phyloP scores from a whole-genome alignment of 768 basidiomycete species.

The Austroboletus eburneus region DNA sequence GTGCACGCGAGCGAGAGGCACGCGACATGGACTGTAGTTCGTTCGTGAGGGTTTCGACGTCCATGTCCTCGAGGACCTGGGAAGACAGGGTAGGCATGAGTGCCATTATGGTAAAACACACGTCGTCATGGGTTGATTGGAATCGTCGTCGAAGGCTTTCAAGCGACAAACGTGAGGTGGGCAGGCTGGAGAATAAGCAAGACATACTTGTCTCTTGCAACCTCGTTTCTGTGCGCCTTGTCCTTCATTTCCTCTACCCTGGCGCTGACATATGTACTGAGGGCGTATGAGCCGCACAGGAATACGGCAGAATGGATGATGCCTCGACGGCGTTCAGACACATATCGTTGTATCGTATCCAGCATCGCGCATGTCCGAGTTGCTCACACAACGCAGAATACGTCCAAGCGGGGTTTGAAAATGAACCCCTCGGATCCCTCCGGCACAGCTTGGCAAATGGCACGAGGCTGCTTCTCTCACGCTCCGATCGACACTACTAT shows the following conservation, averaged over 20 bases:
- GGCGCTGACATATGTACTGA: slow-evolving; percentile 55
- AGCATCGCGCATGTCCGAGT: slow-evolving; percentile 35
- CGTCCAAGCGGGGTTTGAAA: too few species aligned
- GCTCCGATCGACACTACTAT: too few species aligned
- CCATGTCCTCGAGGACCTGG: slow-evolving; percentile 66
- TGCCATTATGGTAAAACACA: slow-evolving; percentile 70
- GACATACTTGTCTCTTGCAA: slow-evolving; percentile 56
- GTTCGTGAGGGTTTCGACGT: slow-evolving; percentile 67
- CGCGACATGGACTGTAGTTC: slow-evolving; percentile 48
- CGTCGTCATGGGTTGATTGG: slow-evolving; percentile 70
- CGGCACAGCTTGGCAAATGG: too few species aligned
- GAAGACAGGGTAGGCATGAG: slow-evolving; percentile 62
- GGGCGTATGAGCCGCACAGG: slow-evolving; percentile 58
- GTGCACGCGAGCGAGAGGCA: slow-evolving; percentile 23
- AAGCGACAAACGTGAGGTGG: slow-evolving; percentile 3
- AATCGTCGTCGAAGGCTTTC: slow-evolving; percentile 68
- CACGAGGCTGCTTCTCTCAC: too few species aligned
- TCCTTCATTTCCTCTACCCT: slow-evolving; percentile 65
- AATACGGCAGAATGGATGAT: slow-evolving; percentile 49
- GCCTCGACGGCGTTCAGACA: slow-evolving; percentile 44
- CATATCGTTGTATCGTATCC: slow-evolving; percentile 40
- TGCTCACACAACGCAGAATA: too few species aligned
- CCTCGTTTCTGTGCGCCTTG: slow-evolving; percentile 52
- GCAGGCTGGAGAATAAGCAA: not conserved
- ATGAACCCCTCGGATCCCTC: too few species aligned